These are phyloP conservation scores for Cyathus pygmaeus DNA, from an alignment of 1,284 basidiomycete species.

Conservation along the genomic window DNA sequence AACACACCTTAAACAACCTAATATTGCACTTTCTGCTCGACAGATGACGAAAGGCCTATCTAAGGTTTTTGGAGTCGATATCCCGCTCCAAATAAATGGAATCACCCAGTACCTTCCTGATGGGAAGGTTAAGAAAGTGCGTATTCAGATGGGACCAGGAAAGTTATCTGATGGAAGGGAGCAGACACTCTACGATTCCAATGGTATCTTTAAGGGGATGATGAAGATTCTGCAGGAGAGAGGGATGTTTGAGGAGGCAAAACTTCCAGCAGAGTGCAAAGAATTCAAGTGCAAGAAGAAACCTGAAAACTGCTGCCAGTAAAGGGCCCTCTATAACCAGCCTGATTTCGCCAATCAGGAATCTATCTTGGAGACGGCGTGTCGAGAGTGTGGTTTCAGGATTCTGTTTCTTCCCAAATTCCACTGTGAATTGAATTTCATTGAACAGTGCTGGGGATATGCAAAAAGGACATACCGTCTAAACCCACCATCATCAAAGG, in stretches of 20 bases:
- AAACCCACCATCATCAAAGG: slow-evolving; percentile 4
- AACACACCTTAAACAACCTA: slow-evolving; percentile 38
- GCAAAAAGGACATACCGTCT: slow-evolving; percentile 19
- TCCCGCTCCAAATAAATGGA: slow-evolving; percentile 14
- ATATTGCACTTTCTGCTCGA: slow-evolving; percentile 36
- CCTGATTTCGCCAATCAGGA: slow-evolving; percentile 32
- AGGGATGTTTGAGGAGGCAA: neutral
- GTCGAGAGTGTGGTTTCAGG: slow-evolving; percentile 9
- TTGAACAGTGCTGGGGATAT: slow-evolving; percentile 32
- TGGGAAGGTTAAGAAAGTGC: slow-evolving; percentile 13
- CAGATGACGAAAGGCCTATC: slow-evolving; percentile 26
- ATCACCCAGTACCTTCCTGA: slow-evolving; percentile 6
- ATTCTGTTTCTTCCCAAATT: slow-evolving; percentile 34
- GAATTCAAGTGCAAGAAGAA: neutral
- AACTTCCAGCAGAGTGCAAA: neutral
- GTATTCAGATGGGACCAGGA: slow-evolving; percentile 17
- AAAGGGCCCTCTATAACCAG: slow-evolving; percentile 20
- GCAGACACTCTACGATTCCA: slow-evolving; percentile 27
- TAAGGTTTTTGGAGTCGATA: slow-evolving; percentile 3
- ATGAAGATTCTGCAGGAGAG: slow-evolving; percentile 1
- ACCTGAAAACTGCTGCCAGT: neutral
- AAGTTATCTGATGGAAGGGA: slow-evolving; percentile 14
- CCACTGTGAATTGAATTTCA: slow-evolving; percentile 28
- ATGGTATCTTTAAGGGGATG: slow-evolving; percentile 42
- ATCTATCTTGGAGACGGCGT: slow-evolving; percentile 23